Evolutionary conservation across 345 rosid species (phyloP).

Genomic region (Nephelium lappaceum): DNA sequence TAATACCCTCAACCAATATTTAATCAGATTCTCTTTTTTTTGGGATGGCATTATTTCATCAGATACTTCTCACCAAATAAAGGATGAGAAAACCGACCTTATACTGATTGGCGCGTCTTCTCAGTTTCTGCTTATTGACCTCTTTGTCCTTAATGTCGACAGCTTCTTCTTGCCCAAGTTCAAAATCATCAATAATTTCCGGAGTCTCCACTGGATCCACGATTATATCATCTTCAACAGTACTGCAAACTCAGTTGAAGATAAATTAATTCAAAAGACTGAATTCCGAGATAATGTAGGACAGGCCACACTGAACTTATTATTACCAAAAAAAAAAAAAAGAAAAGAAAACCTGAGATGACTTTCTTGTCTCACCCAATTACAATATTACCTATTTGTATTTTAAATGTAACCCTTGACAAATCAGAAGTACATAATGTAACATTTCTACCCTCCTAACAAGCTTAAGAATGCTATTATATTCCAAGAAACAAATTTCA

Average conservation of each 20-base stretch:
- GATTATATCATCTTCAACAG: conserved; percentile 88
- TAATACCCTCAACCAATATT: background rate
- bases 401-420: background rate
- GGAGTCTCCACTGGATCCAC: conserved; percentile 78
- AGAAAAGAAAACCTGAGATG: background rate
- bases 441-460: too few relatives aligned
- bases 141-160: conserved; percentile 86
- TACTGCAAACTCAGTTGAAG: conserved; percentile 39
- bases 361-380: background rate
- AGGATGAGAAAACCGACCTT: conserved; percentile 46
- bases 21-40: background rate
- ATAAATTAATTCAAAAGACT: background rate
- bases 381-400: background rate
- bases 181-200: conserved; percentile 87
- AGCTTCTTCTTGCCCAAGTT: conserved; percentile 88
- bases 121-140: conserved; percentile 76
- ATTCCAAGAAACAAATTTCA: background rate
- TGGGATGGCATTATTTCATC: background rate
- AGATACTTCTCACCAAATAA: background rate
- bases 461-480: too few relatives aligned
- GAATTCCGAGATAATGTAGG: background rate
- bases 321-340: too few relatives aligned
- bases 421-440: background rate
- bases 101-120: conserved; percentile 70
- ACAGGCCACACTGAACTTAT: background rate